Base-by-base conservation (phyloP, 176 grass and related monocot species). In the Ensete glaucum region DNA sequence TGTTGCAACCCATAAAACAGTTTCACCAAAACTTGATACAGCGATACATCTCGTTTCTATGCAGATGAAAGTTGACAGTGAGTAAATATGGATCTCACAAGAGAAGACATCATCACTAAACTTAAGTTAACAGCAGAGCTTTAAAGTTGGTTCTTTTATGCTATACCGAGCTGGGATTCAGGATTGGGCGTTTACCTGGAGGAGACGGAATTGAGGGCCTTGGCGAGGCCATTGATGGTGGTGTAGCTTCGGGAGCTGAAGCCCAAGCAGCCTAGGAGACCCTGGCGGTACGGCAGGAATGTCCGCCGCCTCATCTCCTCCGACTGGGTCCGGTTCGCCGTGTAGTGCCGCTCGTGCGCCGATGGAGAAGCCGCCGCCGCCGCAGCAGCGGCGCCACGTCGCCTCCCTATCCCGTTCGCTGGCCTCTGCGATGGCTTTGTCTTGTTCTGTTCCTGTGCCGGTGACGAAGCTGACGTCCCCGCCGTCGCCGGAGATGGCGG, bases 191-290 rank as follows among this genome's bases (percentile, higher is more conserved):
- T 70, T 70, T 50, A 70, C 67, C 15, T 5, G 67, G 55, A 67
- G 20, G 69, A 65, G 69, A 84, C 50, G 56, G 60, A 64, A 54
- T 77, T 11, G 56, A 74, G 53, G 65, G 77, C 72, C 15, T 72
- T 69, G 26, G 75, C 27, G 15, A 62, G 50, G 54, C 71, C 71
- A 49, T 54, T 84, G 13, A 72, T 69, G 50, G 51, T 1, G 62
- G 10, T 54, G 68, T 79, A 79, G 27, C 77, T 22, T 7, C 82
- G 67, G 15, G 67, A 70, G 67, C 43, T 75, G n/a, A 84, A 80
- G 58, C 77, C 82, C 53, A 84, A 59, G 21, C 71, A 84, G 9
- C 82, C 77, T 56, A 84, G 73, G 16, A 84, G 76, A n/a, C 26
- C 69, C 69, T 73, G 71, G 56, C 68, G 74, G 64, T 84, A 84